A percentile compares a stretch with the other conserved stretches of the same genome.
These are phyloP conservation scores for Pueraria montana DNA, from an alignment of 306 rosid genomes.

Conservation along the genomic window DNA sequence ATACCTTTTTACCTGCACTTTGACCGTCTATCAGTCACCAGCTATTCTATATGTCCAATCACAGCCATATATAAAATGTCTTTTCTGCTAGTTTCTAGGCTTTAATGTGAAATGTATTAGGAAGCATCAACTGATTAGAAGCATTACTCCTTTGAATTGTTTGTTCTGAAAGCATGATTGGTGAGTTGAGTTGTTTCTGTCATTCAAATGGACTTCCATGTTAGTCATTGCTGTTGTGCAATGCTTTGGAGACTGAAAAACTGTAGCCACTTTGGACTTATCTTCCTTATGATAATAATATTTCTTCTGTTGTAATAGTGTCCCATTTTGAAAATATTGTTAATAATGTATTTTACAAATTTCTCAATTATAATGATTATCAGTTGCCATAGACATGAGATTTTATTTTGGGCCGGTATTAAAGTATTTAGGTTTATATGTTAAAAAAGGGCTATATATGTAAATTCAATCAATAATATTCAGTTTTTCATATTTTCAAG, in stretches of 20 bases:
- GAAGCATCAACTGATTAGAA: slow-evolving; percentile 29
- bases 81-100: slow-evolving; percentile 34
- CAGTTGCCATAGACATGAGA: neutral
- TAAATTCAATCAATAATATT: neutral
- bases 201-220: slow-evolving; percentile 41
- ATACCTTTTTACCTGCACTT: slow-evolving; percentile 32
- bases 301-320: slow-evolving; percentile 1
- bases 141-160: slow-evolving; percentile 22
- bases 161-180: slow-evolving; percentile 28
- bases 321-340: neutral
- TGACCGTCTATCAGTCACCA: neutral
- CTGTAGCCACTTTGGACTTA: slow-evolving; percentile 13
- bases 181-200: slow-evolving; percentile 33
- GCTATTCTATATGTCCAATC: slow-evolving; percentile 32
- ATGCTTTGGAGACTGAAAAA: slow-evolving; percentile 35
- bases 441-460: neutral
- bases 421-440: neutral
- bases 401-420: neutral
- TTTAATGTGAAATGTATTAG: slow-evolving; percentile 34
- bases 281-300: slow-evolving; percentile 36
- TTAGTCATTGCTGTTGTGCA: slow-evolving; percentile 15
- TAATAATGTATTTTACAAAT: neutral
- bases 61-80: slow-evolving; percentile 14
- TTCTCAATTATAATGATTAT: neutral
- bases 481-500: slow-evolving; percentile 15